phyloP scores from a whole-genome alignment of 2,329 filamentous ascomycete species.

The Paecilomyces sp. region DNA sequence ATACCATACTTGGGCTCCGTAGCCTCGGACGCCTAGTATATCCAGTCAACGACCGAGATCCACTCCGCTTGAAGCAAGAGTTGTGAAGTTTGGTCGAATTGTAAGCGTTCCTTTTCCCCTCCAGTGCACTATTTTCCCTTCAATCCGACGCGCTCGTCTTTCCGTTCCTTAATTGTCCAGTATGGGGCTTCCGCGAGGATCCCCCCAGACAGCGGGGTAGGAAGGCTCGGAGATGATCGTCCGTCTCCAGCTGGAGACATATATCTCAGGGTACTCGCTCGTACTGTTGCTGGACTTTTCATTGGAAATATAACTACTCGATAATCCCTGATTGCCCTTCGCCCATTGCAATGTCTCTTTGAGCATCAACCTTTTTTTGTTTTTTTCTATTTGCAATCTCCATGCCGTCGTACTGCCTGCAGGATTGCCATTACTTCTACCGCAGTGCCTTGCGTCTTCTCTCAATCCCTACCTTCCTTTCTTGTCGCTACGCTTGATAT shows the following conservation, averaged over 20 bases:
- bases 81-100: not conserved
- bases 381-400: slow-evolving; percentile 28
- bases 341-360: not conserved
- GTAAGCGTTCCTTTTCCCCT: not conserved
- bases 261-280: not conserved
- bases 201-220: not conserved
- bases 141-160: not conserved
- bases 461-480: slow-evolving; percentile 72
- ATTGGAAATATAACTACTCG: not conserved
- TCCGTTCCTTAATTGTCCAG: not conserved
- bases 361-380: not conserved
- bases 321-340: not conserved
- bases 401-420: slow-evolving; percentile 75
- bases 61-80: not conserved
- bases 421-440: slow-evolving; percentile 92
- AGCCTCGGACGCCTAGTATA: not conserved
- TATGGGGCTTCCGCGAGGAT: not conserved
- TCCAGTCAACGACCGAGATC: not conserved
- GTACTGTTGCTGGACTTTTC: not conserved
- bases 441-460: slow-evolving; percentile 81
- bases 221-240: not conserved
- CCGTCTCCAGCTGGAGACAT: not conserved
- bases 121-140: not conserved
- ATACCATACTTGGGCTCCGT: not conserved
- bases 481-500: slow-evolving; percentile 62